Evolutionary conservation across 768 basidiomycete genomes (phyloP), one percentile per base, ranked within the genome.

Genomic region (Suillus placidus): DNA sequence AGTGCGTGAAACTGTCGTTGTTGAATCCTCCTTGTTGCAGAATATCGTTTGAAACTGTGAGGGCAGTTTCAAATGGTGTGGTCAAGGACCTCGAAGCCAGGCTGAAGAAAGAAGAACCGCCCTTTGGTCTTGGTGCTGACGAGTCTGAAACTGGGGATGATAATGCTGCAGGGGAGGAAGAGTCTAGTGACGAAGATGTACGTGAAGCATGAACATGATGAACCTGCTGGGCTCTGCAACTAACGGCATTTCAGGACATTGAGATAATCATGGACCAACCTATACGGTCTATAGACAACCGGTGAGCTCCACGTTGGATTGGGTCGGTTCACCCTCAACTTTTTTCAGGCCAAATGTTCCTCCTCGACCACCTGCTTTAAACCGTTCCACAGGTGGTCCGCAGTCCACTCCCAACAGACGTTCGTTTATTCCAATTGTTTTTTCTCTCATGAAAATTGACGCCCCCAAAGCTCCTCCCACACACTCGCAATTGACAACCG

Each of bases 181-280:
- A 80, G 49, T 79, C 79, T 55, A 81, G 80, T 45, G 83, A 83
- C 6, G 84, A 84, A 35, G 84, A 80, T 67, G 88, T 88, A 68
- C 37, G 73, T 71, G 42, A 58, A 32, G 56, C 47, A 56, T 68
- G 54, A 63, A 9, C 35, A 61, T 66, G 42, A 56, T 68, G 54
- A 63, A 9, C 35, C 62, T 66, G 42, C 2, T 10, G 54, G 35
- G 14, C 38, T 58, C 47, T n/a, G 32, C 37, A 42, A 45, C 54
- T 70, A 58, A 73, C 49, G 18, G 30, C 63, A 47, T 42, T 38
- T 64, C 32, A 94, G 90, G 89, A 97, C 74, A 83, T 97, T 68
- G 95, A 97, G 80, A 92, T 97, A 69, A 94, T 97, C 63, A 90
- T 94, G 87, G 93, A 97, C 71, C 88, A 88, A 3, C 81, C 88